Evolutionary conservation across 305 asterid genomes (phyloP).

Genomic region (Solanum hybrid): DNA sequence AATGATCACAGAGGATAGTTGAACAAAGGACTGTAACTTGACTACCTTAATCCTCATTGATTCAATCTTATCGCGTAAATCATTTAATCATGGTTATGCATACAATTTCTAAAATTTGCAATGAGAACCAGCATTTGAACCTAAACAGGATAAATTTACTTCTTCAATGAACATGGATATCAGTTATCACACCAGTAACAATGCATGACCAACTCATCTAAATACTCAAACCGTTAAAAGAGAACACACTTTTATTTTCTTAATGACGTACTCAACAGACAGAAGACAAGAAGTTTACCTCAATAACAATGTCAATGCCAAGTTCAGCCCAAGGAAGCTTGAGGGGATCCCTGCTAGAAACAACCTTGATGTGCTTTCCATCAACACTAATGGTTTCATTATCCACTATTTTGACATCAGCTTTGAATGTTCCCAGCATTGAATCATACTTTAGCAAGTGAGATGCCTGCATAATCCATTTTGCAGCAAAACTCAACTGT

Average conservation of each 20-base stretch:
- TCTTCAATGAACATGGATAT: not conserved
- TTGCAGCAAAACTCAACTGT: not conserved
- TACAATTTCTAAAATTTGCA: not conserved
- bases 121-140: not conserved
- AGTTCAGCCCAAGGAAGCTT: slow-evolving; percentile 95
- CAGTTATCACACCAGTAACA: not conserved
- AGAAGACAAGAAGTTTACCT: slow-evolving; percentile 29
- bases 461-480: slow-evolving; percentile 51
- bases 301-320: slow-evolving; percentile 91
- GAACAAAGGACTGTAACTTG: not conserved
- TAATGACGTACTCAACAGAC: not conserved
- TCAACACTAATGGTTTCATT: slow-evolving; percentile 84
- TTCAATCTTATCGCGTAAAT: not conserved
- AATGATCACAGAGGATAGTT: not conserved
- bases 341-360: slow-evolving; percentile 82
- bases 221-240: not conserved
- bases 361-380: slow-evolving; percentile 79
- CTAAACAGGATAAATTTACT: not conserved
- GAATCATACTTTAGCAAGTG: slow-evolving; percentile 93
- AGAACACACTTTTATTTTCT: not conserved
- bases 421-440: slow-evolving; percentile 90
- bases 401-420: slow-evolving; percentile 40
- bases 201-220: not conserved
- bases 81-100: not conserved
- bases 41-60: not conserved